Conservation (phyloP, 1,139 yeast genomes). For the Scheffersomyces illinoinensis region DNA sequence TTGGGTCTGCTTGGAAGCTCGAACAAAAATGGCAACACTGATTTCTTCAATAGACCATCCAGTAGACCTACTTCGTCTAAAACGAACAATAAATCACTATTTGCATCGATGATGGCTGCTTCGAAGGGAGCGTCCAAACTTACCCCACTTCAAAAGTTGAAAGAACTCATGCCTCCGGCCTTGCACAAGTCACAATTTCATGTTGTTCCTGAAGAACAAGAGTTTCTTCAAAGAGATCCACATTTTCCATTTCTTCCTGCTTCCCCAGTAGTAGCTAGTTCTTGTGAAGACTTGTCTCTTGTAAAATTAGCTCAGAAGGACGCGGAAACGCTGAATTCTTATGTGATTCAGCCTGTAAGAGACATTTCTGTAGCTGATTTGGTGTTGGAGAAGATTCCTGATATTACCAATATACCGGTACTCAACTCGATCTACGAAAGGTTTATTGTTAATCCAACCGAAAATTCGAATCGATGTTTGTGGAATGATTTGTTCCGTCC, state of each 20-base stretch:
- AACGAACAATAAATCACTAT: conserved; percentile 8
- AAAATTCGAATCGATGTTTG: conserved; percentile 10
- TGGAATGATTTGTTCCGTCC: conserved; percentile 55
- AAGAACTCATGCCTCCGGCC: conserved; percentile 15
- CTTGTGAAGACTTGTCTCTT: neutral
- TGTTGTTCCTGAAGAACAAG: conserved; percentile 8
- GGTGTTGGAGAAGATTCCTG: conserved; percentile 12
- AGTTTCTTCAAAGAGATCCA: neutral
- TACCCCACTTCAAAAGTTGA: conserved; percentile 20
- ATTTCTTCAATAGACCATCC: neutral
- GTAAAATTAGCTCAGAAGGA: neutral
- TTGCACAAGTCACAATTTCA: conserved; percentile 17
- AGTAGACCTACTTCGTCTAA: neutral
- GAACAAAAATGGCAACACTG: neutral
- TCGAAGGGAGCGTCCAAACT: conserved; percentile 14
- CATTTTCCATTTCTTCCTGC: neutral
- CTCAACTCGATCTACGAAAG: conserved; percentile 22
- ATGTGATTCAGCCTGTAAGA: neutral
- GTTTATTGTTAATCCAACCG: conserved; percentile 11
- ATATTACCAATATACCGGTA: conserved; percentile 12
- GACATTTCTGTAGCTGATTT: conserved; percentile 3
- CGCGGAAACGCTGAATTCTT: neutral
- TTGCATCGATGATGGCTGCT: conserved; percentile 19
- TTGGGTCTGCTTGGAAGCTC: neutral
- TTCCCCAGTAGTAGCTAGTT: neutral